phyloP scores from a whole-genome alignment of 306 rosid genomes.

The Trifolium repens region DNA sequence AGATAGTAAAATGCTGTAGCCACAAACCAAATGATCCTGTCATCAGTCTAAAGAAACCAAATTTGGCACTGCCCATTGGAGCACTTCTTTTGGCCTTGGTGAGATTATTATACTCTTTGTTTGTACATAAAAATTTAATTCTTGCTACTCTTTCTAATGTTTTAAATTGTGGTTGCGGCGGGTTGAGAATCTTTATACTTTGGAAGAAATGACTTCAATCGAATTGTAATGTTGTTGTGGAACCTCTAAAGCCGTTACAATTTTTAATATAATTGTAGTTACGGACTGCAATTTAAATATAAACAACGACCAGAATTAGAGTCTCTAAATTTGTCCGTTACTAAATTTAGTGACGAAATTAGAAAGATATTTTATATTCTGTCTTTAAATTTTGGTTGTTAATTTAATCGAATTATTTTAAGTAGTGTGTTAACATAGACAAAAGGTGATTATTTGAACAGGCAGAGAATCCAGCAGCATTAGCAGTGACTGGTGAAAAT shows the following conservation, averaged over 20 bases:
- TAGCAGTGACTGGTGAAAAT: conserved; percentile 79
- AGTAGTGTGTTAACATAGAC: neutral
- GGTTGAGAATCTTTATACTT: too few species aligned
- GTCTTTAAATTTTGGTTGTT: neutral
- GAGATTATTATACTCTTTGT: conserved; percentile 36
- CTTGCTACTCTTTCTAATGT: neutral
- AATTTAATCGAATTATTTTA: neutral
- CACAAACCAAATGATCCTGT: conserved; percentile 47
- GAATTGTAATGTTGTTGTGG: too few species aligned
- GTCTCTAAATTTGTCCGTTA: too few species aligned
- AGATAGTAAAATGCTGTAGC: conserved; percentile 48
- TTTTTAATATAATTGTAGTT: too few species aligned
- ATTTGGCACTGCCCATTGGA: conserved; percentile 70
- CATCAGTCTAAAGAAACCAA: conserved; percentile 50
- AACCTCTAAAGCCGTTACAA: too few species aligned
- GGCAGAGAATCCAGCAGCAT: conserved; percentile 82
- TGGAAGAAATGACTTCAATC: too few species aligned
- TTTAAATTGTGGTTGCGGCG: too few species aligned
- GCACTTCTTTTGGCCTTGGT: conserved; percentile 73
- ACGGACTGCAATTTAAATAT: too few species aligned
- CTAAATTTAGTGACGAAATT: neutral
- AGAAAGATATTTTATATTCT: neutral
- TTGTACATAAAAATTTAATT: neutral
- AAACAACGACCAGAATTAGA: too few species aligned
- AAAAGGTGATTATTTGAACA: conserved; percentile 38